These are phyloP conservation scores for Bretschneidera sinensis DNA, from an alignment of 345 rosid genomes.

Conservation along the genomic window DNA sequence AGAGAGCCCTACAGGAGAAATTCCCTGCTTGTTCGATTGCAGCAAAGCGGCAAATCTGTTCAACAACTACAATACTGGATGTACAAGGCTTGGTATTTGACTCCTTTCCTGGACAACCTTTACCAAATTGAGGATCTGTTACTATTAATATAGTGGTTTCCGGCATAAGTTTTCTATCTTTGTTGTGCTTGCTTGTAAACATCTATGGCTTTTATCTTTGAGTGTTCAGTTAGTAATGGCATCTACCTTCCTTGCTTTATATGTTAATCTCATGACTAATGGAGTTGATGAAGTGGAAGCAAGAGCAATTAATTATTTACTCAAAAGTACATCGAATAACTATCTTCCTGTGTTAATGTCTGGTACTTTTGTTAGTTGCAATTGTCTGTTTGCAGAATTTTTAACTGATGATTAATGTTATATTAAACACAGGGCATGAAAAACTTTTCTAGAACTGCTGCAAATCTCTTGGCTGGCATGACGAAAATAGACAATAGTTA, in stretches of 20 bases:
- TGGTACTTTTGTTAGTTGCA: background rate
- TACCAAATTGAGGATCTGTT: constrained; percentile 10
- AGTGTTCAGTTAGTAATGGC: background rate
- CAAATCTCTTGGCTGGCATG: constrained; percentile 76
- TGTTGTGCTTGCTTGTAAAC: too few relatives aligned
- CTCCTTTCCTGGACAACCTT: constrained; percentile 7
- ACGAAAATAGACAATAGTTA: constrained; percentile 77
- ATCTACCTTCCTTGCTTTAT: background rate
- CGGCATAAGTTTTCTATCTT: too few relatives aligned
- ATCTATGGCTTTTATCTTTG: too few relatives aligned
- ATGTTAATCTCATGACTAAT: background rate
- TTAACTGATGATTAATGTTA: constrained; percentile 19
- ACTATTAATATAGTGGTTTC: too few relatives aligned
- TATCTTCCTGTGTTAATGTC: background rate
- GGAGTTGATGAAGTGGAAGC: background rate
- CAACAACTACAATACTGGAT: constrained; percentile 86
- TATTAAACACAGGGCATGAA: constrained; percentile 70
- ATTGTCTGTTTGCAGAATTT: constrained; percentile 20
- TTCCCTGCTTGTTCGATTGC: constrained; percentile 95
- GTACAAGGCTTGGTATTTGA: constrained; percentile 83
- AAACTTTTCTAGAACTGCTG: constrained; percentile 80
- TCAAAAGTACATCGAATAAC: background rate
- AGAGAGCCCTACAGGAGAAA: constrained; percentile 76
- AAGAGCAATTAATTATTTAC: background rate
- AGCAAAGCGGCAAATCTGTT: constrained; percentile 65